Base-by-base conservation (phyloP, 345 rosid genomes). In the Laguncularia racemosa region DNA sequence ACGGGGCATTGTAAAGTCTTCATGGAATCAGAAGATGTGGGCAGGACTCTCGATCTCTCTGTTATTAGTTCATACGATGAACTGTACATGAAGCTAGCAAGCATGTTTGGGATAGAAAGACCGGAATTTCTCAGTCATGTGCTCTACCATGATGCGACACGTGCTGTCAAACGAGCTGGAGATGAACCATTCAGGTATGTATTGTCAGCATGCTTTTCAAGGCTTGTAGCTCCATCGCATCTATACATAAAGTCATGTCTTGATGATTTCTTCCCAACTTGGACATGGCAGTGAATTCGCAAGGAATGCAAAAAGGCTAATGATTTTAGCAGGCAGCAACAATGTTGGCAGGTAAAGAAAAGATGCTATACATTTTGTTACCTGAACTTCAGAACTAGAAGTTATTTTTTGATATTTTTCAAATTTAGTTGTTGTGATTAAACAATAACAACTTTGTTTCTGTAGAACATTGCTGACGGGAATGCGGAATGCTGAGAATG, bases 1-100 rank as follows among this genome's bases (percentile, higher is more conserved):
- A 81, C 86, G 0, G 92, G 90, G 70, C 95, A 81, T 62, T 86
- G 98, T 76, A 92, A 89, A 73, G 96, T 89, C 13, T 92, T 92
- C 78, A 71, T 89, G 86, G 95, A 89, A 63, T 83, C 96, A 2
- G 96, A 86, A 61, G 95, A 89, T 65, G 82, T 86, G 38, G 95
- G 98, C 46, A 76, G 91, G 46, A 86, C 97, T 18, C 84, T 92
- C 4, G 88, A 92, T 69, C 93, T 92, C 44, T 78, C 89, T 3
- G 81, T 62, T 68, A 71, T 89, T 8, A 76, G 80, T 43, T 84
- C 98, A 19, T 92, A 89, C 51, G 89, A 92, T 61, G 97, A 92
- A 58, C 73, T 89, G 20, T 70, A 84, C 61, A 55, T 68, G 54
- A 84, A 63, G 74, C 76, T 92, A 12, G 83, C 82, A 16, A 73